These are phyloP conservation scores for Sonneratia alba DNA, from an alignment of 345 rosid genomes.

Conservation along the genomic window DNA sequence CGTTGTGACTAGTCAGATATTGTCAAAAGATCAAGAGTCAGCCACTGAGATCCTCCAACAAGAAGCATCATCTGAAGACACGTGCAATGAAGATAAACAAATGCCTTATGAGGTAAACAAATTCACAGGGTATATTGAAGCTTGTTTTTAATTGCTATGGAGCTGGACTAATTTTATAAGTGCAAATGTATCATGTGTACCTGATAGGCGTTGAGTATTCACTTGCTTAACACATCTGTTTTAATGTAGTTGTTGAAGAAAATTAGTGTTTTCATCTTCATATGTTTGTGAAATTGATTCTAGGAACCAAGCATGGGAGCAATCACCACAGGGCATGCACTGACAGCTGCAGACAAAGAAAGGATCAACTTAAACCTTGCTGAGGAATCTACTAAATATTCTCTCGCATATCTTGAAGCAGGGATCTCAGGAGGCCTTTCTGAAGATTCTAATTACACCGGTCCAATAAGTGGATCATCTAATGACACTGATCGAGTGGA, in stretches of 20 bases:
- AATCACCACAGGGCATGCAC: not conserved
- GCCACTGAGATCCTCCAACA: not conserved
- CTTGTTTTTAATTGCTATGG: not conserved
- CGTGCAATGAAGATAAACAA: not conserved
- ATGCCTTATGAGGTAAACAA: not conserved
- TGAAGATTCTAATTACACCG: not conserved
- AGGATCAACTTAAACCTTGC: not conserved
- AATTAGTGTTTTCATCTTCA: not conserved
- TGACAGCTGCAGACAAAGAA: conserved; percentile 13
- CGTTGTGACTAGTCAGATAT: not conserved
- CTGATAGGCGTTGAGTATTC: too few species aligned
- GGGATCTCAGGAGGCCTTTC: not conserved
- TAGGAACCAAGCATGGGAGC: conserved; percentile 1
- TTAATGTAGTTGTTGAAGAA: not conserved
- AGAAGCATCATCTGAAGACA: not conserved
- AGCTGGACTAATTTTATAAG: not conserved
- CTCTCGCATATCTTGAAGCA: not conserved
- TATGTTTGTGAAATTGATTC: not conserved
- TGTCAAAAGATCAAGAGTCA: not conserved
- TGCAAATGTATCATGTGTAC: not conserved
- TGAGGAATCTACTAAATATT: not conserved
- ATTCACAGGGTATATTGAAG: not conserved
- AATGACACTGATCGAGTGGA: not conserved
- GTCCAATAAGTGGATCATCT: not conserved
- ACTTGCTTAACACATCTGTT: not conserved